These are phyloP conservation scores for Debaryomyces maramus DNA, from an alignment of 805 yeast species.

Conservation along the genomic window DNA sequence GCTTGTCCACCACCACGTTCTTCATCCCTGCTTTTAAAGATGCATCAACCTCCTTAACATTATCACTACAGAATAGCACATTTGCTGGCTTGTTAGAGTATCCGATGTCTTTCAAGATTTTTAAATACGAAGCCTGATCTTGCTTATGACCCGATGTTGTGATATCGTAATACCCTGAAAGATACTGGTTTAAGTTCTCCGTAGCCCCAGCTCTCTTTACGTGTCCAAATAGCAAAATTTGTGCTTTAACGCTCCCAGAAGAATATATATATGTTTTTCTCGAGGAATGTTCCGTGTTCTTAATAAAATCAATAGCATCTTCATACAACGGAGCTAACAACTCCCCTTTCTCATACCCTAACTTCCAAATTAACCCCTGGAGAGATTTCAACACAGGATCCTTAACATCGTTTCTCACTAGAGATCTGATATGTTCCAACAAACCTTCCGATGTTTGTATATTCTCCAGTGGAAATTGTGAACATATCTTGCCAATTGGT, in stretches of 20 bases:
- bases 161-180: constrained; percentile 81
- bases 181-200: constrained; percentile 51
- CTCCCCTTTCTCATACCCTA: constrained; percentile 76
- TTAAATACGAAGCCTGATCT: constrained; percentile 55
- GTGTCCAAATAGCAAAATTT: constrained; percentile 69
- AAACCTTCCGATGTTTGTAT: constrained; percentile 31
- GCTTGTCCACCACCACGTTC: constrained; percentile 61
- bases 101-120: constrained; percentile 49
- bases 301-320: constrained; percentile 67
- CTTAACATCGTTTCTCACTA: constrained; percentile 71
- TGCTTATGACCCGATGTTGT: constrained; percentile 76
- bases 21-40: constrained; percentile 66
- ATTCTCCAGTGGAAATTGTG: constrained; percentile 46
- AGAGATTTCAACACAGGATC: constrained; percentile 73
- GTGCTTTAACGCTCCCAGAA: constrained; percentile 88
- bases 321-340: constrained; percentile 72
- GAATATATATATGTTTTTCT: constrained; percentile 70
- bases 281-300: constrained; percentile 31
- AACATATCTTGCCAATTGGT: constrained; percentile 32
- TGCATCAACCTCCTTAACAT: constrained; percentile 72
- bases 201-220: constrained; percentile 40
- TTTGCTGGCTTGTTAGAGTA: constrained; percentile 24
- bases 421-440: constrained; percentile 47
- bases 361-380: constrained; percentile 82
- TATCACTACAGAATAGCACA: constrained; percentile 77